Evolutionary conservation across 75 land plant species (phyloP).

Genomic region (Isoetes taiwanensis): DNA sequence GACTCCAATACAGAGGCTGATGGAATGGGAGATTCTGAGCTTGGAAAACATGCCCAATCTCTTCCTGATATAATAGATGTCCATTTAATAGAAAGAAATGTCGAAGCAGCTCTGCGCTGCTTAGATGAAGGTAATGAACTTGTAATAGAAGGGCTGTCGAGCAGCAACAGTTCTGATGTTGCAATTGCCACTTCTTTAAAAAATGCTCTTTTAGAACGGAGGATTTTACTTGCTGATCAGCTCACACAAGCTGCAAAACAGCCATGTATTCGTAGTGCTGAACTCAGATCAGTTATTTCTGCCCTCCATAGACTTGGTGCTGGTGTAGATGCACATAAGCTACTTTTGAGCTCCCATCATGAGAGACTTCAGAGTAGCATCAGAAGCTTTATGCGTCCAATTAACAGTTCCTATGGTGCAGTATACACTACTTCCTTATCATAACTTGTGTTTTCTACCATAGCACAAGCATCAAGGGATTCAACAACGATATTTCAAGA

Average conservation of each 20-base stretch:
- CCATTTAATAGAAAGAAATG: constrained; percentile 68
- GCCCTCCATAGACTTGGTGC: constrained; percentile 92
- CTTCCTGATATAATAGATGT: constrained; percentile 76
- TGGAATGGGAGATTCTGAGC: constrained; percentile 25
- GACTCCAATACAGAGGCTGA: constrained; percentile 1
- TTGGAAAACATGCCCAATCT: constrained; percentile 47
- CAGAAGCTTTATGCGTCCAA: constrained; percentile 48
- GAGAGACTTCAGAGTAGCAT: constrained; percentile 43
- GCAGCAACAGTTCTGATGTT: neutral
- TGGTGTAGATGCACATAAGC: constrained; percentile 68
- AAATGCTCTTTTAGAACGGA: constrained; percentile 32
- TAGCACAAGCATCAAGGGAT: constrained; percentile 75
- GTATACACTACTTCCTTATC: constrained; percentile 69
- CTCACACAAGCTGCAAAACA: constrained; percentile 64
- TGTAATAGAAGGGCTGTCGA: constrained; percentile 21
- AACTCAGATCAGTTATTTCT: constrained; percentile 59
- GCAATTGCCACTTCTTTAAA: constrained; percentile 19
- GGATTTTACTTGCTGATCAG: constrained; percentile 64
- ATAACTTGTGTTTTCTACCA: constrained; percentile 73
- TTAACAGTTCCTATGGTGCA: constrained; percentile 55
- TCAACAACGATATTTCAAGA: constrained; percentile 69
- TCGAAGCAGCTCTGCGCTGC: constrained; percentile 61
- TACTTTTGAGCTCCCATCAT: constrained; percentile 64
- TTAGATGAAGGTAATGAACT: constrained; percentile 49
- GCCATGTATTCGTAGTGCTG: constrained; percentile 61